Conservation (phyloP, 2,329 filamentous ascomycete species). For the Aspergillus tubingensis region DNA sequence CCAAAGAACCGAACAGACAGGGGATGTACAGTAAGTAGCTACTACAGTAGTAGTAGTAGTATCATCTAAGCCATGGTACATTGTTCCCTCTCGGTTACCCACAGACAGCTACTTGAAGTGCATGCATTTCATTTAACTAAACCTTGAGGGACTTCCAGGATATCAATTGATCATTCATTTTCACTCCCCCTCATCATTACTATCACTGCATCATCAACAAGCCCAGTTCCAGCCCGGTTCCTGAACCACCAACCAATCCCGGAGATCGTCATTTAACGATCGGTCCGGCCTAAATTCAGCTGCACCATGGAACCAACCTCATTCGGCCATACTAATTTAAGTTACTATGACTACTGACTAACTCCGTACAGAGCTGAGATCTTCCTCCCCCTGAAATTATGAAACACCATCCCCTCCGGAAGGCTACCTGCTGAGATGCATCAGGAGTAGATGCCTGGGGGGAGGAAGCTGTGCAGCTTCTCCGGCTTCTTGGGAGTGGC, state of each 20-base stretch:
- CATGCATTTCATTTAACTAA: too few relatives aligned
- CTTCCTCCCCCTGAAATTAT: neutral
- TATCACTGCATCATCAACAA: neutral
- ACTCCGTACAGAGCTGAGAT: too few relatives aligned
- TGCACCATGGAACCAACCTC: neutral
- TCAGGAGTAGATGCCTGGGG: neutral
- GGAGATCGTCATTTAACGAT: slow-evolving; percentile 4
- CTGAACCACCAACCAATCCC: neutral
- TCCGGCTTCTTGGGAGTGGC: too few relatives aligned
- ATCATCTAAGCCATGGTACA: too few relatives aligned
- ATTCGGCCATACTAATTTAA: neutral
- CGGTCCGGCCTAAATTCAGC: neutral
- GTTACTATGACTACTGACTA: neutral
- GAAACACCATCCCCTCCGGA: neutral
- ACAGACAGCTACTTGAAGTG: too few relatives aligned
- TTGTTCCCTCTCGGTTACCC: too few relatives aligned
- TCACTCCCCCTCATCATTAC: neutral
- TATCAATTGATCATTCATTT: neutral
- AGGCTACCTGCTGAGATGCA: neutral
- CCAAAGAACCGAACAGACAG: too few relatives aligned
- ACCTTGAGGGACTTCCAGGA: neutral
- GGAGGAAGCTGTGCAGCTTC: too few relatives aligned
- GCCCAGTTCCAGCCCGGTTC: neutral
- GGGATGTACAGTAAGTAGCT: too few relatives aligned
- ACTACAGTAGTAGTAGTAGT: too few relatives aligned